Conservation (phyloP, 352 stramenopile genomes). For the Stramenopiles sp. region DNA sequence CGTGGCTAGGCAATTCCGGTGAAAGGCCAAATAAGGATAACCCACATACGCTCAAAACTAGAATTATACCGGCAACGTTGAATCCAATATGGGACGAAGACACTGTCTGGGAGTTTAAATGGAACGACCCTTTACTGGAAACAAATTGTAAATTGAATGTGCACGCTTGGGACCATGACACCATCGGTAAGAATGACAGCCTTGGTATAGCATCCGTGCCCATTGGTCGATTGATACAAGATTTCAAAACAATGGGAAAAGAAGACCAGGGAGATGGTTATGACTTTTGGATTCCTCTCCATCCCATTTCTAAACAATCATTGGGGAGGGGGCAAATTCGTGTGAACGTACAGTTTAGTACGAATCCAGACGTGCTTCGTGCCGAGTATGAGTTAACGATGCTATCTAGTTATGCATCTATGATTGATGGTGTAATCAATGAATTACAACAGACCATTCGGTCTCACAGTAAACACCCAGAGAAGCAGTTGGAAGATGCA, state of each 20-base stretch:
- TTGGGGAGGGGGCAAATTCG: not conserved
- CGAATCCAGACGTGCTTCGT: not conserved
- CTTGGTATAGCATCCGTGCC: not conserved
- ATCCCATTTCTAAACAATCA: not conserved
- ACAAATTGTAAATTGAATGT: not conserved
- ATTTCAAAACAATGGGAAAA: not conserved
- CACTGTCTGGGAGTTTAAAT: not conserved
- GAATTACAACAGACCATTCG: not conserved
- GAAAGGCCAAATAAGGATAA: not conserved
- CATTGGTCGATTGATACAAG: not conserved
- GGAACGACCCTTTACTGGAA: not conserved
- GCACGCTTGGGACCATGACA: not conserved
- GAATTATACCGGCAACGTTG: not conserved
- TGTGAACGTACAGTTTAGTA: not conserved
- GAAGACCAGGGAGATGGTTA: not conserved
- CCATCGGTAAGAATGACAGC: not conserved
- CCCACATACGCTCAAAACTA: not conserved
- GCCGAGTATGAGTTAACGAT: not conserved
- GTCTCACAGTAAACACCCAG: not conserved
- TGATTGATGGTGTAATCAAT: not conserved
- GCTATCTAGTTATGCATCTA: not conserved
- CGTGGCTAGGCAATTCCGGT: not conserved
- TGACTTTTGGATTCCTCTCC: not conserved
- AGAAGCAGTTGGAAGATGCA: not conserved
- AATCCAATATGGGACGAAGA: not conserved